Percentiles rank a stretch among this genome's conserved stretches.
These are phyloP conservation scores for Saitozyma sp. DNA, from an alignment of 768 basidiomycete genomes.

Conservation along the genomic window DNA sequence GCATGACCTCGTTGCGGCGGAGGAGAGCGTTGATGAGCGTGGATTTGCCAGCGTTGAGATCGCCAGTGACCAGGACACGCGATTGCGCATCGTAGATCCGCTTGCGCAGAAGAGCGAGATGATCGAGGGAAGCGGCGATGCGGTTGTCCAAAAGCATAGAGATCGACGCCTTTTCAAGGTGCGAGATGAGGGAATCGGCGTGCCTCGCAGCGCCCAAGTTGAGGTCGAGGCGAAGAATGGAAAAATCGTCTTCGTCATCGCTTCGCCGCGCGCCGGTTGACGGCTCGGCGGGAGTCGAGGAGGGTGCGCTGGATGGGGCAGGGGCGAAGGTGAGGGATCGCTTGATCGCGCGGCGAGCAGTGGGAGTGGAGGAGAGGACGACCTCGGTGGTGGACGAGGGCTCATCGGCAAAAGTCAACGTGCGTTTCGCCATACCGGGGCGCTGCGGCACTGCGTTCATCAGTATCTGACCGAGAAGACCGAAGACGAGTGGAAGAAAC, in stretches of 20 bases:
- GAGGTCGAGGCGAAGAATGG: conserved; percentile 87
- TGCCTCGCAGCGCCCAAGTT: conserved; percentile 74
- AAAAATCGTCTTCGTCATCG: conserved; percentile 61
- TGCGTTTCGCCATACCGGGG: conserved; percentile 59
- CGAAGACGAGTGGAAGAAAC: too few relatives aligned
- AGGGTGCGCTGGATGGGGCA: conserved; percentile 16
- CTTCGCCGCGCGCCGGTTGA: conserved; percentile 46
- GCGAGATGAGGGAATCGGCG: conserved; percentile 70
- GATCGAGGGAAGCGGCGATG: conserved; percentile 68
- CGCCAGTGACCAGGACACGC: conserved; percentile 95
- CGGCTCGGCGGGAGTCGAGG: conserved; percentile 3
- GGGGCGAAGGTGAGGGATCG: conserved; percentile 61
- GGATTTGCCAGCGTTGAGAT: conserved; percentile 96
- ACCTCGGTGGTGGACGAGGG: conserved; percentile 69
- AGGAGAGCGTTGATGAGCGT: conserved; percentile 96
- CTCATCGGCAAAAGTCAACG: conserved; percentile 83
- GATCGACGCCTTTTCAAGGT: conserved; percentile 89
- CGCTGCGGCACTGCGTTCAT: conserved; percentile 29
- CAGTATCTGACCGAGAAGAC: neutral
- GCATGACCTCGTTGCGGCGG: conserved; percentile 79
- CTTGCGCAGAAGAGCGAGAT: conserved; percentile 78
- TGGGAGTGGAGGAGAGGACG: conserved; percentile 58
- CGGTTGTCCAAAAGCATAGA: conserved; percentile 87
- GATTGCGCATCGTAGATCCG: conserved; percentile 90
- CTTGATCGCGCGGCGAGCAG: conserved; percentile 56